A percentile compares a stretch with the other conserved stretches of the same genome.
Evolutionary conservation across 2,329 filamentous ascomycete species (phyloP).

Genomic region (Lasiodiplodia gonubiensis): DNA sequence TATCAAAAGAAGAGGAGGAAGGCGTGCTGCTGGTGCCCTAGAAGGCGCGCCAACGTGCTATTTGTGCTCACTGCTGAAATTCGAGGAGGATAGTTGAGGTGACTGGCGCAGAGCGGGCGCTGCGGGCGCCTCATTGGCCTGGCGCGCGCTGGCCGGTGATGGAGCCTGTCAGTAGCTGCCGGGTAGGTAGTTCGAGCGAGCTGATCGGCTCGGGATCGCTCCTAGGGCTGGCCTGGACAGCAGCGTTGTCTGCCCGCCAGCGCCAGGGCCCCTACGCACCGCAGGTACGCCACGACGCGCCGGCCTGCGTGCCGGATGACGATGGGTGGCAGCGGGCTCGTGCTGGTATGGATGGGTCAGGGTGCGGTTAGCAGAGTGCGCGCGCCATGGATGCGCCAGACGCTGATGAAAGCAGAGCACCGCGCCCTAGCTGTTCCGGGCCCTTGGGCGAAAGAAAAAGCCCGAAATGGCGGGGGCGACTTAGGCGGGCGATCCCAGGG

Average conservation of each 20-base stretch:
- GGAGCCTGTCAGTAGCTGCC: conserved; percentile 20
- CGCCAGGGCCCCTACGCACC: not conserved
- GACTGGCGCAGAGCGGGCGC: conserved; percentile 21
- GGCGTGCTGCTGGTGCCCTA: conserved; percentile 16
- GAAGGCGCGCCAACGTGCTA: conserved; percentile 18
- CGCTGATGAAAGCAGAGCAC: conserved; percentile 7
- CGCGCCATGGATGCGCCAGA: conserved; percentile 11
- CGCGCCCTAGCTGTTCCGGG: conserved; percentile 7
- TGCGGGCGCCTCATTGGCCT: conserved; percentile 25
- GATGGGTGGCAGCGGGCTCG: conserved; percentile 7
- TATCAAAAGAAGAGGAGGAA: conserved; percentile 23
- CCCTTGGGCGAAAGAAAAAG: conserved; percentile 3
- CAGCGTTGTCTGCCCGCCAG: conserved; percentile 9
- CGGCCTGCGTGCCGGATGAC: conserved; percentile 19
- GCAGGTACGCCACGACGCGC: conserved; percentile 23
- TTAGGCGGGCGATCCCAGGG: conserved; percentile 12
- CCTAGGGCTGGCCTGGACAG: conserved; percentile 39
- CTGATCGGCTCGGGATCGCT: conserved; percentile 35
- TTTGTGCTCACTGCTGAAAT: conserved; percentile 27
- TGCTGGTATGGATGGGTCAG: conserved; percentile 16
- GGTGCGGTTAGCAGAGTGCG: conserved; percentile 14
- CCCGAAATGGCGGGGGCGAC: conserved; percentile 9
- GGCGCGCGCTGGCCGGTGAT: conserved; percentile 16
- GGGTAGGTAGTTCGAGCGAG: conserved; percentile 25
- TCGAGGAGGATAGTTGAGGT: conserved; percentile 26